Evolutionary conservation across 2,329 filamentous ascomycete species (phyloP).

Genomic region (Monosporascus sp.): DNA sequence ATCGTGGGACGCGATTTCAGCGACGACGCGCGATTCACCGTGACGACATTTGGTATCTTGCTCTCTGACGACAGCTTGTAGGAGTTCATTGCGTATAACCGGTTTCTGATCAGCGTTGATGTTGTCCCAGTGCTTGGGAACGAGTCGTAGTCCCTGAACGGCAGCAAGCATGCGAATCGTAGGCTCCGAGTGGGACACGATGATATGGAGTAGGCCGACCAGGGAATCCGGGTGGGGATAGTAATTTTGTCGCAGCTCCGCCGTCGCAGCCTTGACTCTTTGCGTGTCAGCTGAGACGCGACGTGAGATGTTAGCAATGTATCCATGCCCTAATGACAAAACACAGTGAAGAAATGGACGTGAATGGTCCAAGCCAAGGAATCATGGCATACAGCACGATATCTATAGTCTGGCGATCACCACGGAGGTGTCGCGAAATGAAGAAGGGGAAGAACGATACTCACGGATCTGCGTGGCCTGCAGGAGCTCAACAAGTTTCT

Average conservation of each 20-base stretch:
- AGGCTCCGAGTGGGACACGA: constrained; percentile 69
- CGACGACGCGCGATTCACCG: constrained; percentile 81
- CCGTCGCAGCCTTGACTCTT: constrained; percentile 83
- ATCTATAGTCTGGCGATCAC: neutral
- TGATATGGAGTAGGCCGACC: constrained; percentile 79
- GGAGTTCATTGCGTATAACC: constrained; percentile 73
- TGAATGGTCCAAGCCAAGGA: neutral
- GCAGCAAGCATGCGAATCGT: constrained; percentile 84
- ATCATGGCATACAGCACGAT: no score
- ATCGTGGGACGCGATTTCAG: constrained; percentile 80
- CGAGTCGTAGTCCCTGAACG: constrained; percentile 80
- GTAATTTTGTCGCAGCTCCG: constrained; percentile 87
- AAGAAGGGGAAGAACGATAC: constrained; percentile 32
- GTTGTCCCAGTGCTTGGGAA: constrained; percentile 79
- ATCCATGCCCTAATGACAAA: constrained; percentile 6
- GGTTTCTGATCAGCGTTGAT: constrained; percentile 72
- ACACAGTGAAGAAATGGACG: constrained; percentile 6
- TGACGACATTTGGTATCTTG: constrained; percentile 72
- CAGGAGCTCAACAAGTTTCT: constrained; percentile 80
- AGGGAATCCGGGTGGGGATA: constrained; percentile 83
- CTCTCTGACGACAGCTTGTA: constrained; percentile 80
- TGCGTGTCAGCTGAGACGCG: constrained; percentile 70
- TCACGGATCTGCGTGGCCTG: constrained; percentile 83
- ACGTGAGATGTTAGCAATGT: constrained; percentile 27
- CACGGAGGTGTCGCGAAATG: neutral